Percentiles rank a stretch among this genome's conserved stretches.
Conservation (phyloP, 768 basidiomycete genomes). For the Russula virescens region DNA sequence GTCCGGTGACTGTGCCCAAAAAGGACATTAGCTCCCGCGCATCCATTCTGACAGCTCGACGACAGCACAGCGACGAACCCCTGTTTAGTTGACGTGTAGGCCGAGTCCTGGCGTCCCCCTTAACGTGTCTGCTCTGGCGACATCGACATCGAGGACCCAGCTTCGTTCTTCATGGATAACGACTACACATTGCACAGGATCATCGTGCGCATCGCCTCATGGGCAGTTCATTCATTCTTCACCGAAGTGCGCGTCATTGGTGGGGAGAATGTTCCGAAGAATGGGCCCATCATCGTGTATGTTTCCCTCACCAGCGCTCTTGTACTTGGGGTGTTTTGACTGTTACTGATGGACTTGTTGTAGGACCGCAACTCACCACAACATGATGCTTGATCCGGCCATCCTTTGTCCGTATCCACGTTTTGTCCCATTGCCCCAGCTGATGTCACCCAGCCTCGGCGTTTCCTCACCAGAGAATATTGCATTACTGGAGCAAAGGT, state of each 20-base stretch:
- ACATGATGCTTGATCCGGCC: slow-evolving; percentile 91
- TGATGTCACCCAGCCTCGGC: slow-evolving; percentile 51
- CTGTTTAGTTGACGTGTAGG: not conserved
- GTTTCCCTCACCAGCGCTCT: slow-evolving; percentile 1
- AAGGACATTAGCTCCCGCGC: slow-evolving; percentile 13
- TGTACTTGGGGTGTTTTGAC: not conserved
- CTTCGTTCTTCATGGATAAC: slow-evolving; percentile 29
- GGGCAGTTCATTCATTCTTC: slow-evolving; percentile 84
- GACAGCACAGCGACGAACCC: too few species aligned
- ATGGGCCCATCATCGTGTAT: slow-evolving; percentile 93
- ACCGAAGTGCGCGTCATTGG: slow-evolving; percentile 81
- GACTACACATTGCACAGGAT: slow-evolving; percentile 55
- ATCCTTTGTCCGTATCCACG: slow-evolving; percentile 57
- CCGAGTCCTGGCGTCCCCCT: not conserved
- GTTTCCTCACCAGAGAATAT: slow-evolving; percentile 73
- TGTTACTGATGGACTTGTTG: slow-evolving; percentile 16
- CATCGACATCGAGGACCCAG: not conserved
- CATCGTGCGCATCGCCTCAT: slow-evolving; percentile 62
- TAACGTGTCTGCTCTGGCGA: not conserved
- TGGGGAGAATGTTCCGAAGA: slow-evolving; percentile 77
- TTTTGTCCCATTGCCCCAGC: slow-evolving; percentile 21
- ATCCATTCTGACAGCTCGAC: not conserved
- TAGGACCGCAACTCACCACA: slow-evolving; percentile 84
- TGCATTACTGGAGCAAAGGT: slow-evolving; percentile 97
- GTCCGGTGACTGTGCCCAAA: not conserved